Evolutionary conservation across 169 alveolate genomes (phyloP).

Genomic region (Babesia gibsoni): DNA sequence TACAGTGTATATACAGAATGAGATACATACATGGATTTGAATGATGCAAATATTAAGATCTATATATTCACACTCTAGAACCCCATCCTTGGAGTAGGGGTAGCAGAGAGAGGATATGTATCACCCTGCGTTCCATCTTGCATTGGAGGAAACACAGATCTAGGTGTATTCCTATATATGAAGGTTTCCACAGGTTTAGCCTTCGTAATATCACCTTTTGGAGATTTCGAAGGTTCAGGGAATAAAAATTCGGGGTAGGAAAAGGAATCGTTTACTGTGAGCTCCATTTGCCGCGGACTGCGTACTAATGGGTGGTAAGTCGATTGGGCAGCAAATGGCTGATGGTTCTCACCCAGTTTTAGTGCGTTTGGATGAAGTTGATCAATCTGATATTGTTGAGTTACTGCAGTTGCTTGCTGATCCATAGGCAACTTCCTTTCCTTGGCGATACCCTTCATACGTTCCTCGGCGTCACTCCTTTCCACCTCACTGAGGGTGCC

Average conservation of each 20-base stretch:
- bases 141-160: not conserved
- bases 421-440: not conserved
- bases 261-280: not conserved
- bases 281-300: not conserved
- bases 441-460: conserved; percentile 11
- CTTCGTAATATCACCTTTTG: not conserved
- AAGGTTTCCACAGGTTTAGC: conserved; percentile 2
- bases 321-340: no score
- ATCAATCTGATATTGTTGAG: not conserved
- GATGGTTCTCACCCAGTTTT: no score
- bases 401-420: not conserved
- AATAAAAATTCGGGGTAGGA: not conserved
- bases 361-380: no score
- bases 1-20: no score
- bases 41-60: not conserved
- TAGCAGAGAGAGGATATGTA: conserved; percentile 19
- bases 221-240: not conserved
- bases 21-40: no score
- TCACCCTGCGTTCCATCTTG: conserved; percentile 2
- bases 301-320: no score
- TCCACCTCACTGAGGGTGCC: conserved; percentile 17
- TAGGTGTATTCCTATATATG: conserved; percentile 1
- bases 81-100: conserved; percentile 3
- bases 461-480: conserved; percentile 32
- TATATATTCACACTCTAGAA: not conserved